A percentile compares a stretch with the other conserved stretches of the same genome.
These are phyloP conservation scores for Malbranchea cinnamomea DNA, from an alignment of 2,329 filamentous ascomycete genomes.

Conservation along the genomic window DNA sequence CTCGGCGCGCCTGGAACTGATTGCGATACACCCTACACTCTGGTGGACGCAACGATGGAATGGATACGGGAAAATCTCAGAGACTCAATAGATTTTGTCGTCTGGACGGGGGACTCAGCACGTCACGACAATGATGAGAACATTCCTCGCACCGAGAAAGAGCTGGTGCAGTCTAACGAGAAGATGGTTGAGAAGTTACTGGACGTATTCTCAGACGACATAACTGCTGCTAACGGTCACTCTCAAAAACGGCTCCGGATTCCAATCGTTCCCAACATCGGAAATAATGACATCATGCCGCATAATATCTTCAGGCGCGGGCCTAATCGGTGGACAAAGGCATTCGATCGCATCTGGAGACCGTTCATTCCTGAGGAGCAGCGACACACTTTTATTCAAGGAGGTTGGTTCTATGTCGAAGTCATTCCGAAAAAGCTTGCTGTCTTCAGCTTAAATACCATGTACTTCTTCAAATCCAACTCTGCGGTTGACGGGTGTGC, in stretches of 20 bases:
- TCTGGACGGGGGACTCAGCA: conserved; percentile 86
- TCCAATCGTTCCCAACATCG: conserved; percentile 77
- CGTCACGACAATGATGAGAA: conserved; percentile 78
- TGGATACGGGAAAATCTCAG: conserved; percentile 72
- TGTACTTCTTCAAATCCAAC: conserved; percentile 93
- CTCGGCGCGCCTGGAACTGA: conserved; percentile 78
- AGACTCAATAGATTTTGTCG: conserved; percentile 70
- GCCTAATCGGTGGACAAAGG: conserved; percentile 72
- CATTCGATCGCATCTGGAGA: conserved; percentile 65
- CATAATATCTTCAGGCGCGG: conserved; percentile 84
- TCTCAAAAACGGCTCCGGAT: conserved; percentile 49
- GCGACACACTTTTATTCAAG: conserved; percentile 76
- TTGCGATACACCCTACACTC: conserved; percentile 68
- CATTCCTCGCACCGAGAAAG: conserved; percentile 56
- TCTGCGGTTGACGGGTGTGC: conserved; percentile 85
- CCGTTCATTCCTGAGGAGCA: conserved; percentile 86
- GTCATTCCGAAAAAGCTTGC: conserved; percentile 74
- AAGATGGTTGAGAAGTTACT: conserved; percentile 61
- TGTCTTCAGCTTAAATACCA: conserved; percentile 86
- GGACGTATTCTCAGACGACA: conserved; percentile 44
- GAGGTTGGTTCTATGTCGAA: conserved; percentile 90
- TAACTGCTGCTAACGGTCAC: conserved; percentile 19
- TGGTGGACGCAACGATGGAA: conserved; percentile 76
- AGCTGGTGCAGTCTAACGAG: conserved; percentile 67
- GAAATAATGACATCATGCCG: conserved; percentile 94